These are phyloP conservation scores for Sclerotinia minor DNA, from an alignment of 2,329 filamentous ascomycete species.

Conservation along the genomic window DNA sequence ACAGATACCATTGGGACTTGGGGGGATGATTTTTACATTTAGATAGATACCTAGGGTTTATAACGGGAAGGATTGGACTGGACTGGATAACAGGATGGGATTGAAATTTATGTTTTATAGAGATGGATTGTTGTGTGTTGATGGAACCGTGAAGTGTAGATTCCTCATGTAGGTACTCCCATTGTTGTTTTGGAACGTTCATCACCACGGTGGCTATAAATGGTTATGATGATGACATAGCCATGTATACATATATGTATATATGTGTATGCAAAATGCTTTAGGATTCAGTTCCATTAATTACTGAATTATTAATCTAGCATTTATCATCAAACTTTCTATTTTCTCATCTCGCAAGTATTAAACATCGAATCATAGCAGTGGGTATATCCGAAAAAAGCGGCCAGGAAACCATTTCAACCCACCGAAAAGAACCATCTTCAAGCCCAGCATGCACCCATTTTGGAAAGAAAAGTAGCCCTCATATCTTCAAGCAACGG, in stretches of 20 bases:
- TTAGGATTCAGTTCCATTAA: background rate
- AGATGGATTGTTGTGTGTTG: background rate
- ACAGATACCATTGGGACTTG: conserved; percentile 14
- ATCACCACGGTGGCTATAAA: too few relatives aligned
- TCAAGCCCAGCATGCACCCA: too few relatives aligned
- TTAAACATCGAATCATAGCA: background rate
- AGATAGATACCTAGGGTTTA: conserved; percentile 19
- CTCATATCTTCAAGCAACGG: conserved; percentile 29
- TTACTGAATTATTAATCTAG: background rate
- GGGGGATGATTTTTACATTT: conserved; percentile 10
- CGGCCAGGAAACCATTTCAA: background rate
- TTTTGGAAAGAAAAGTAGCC: too few relatives aligned
- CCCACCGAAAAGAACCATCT: background rate
- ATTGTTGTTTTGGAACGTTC: too few relatives aligned
- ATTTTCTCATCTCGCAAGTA: background rate
- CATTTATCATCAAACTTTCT: background rate
- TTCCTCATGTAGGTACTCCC: too few relatives aligned
- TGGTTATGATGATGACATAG: background rate
- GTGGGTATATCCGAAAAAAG: background rate
- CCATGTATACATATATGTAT: background rate
- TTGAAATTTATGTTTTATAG: background rate
- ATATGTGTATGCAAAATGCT: background rate
- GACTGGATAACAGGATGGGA: background rate
- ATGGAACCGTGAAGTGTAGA: too few relatives aligned
- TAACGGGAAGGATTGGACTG: background rate